A percentile compares a stretch with the other conserved stretches of the same genome.
phyloP scores from a whole-genome alignment of 371 early-diverging fungal genomes.

The Mucor irregularis region DNA sequence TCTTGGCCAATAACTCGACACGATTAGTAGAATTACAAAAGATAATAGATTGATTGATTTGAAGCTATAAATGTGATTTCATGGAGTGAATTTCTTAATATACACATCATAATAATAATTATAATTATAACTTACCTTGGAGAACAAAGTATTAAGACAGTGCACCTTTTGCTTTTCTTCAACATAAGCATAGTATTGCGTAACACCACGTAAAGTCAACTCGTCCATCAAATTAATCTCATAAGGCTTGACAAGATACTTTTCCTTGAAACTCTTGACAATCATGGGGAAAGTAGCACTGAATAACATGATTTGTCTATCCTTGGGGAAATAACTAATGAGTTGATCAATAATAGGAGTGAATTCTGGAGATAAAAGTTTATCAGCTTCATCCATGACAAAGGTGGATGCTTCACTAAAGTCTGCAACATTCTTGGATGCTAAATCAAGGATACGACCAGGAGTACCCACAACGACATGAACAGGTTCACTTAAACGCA shows the following conservation, averaged over 20 bases:
- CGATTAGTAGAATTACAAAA: slow-evolving; percentile 98
- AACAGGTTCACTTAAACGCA: slow-evolving; percentile 87
- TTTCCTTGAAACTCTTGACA: slow-evolving; percentile 94
- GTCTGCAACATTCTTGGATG: slow-evolving; percentile 86
- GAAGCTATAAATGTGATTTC: slow-evolving; percentile 62
- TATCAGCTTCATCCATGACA: slow-evolving; percentile 99
- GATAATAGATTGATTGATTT: slow-evolving; percentile 99
- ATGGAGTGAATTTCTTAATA: no score
- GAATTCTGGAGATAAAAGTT: slow-evolving; percentile 94
- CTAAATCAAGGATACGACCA: slow-evolving; percentile 95
- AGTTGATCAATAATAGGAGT: slow-evolving; percentile 93
- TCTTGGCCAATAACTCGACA: slow-evolving; percentile 95
- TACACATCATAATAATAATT: no score
- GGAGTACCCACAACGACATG: slow-evolving; percentile 97
- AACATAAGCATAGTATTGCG: slow-evolving; percentile 98
- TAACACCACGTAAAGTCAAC: slow-evolving; percentile 93
- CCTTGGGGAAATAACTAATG: slow-evolving; percentile 76
- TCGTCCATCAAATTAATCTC: slow-evolving; percentile 99
- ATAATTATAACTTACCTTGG: slow-evolving; percentile 52
- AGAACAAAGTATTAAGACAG: slow-evolving; percentile 95
- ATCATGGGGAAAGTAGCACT: slow-evolving; percentile 98
- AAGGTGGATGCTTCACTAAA: slow-evolving; percentile 82
- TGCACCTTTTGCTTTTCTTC: slow-evolving; percentile 98
- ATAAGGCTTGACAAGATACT: slow-evolving; percentile 88
- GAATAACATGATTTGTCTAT: slow-evolving; percentile 94